Evolutionary conservation across 768 basidiomycete species (phyloP).

Genomic region (Rhodotorula diobovata): DNA sequence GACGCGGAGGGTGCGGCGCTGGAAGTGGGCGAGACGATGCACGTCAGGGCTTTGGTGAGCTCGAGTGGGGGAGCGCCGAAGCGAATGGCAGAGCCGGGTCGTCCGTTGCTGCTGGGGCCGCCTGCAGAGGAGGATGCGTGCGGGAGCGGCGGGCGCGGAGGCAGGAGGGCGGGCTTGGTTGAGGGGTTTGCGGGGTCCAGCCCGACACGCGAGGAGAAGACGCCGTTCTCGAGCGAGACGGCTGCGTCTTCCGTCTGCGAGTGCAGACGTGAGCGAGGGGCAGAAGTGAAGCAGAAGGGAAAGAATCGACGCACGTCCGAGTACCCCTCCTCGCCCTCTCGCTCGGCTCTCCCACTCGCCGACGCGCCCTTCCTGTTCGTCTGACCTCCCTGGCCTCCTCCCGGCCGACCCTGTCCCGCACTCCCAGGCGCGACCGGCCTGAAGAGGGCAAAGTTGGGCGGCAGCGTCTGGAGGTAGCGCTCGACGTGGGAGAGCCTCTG

Average conservation of each 20-base stretch:
- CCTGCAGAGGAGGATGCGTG: not conserved
- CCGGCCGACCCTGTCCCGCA: too few species aligned
- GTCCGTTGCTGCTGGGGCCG: too few species aligned
- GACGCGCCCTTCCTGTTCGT: not conserved
- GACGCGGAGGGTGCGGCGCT: not conserved
- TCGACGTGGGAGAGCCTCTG: constrained; percentile 35
- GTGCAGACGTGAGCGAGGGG: not conserved
- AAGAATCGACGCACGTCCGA: constrained; percentile 11
- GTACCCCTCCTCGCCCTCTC: constrained; percentile 19
- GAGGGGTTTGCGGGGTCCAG: not conserved
- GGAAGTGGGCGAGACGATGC: constrained; percentile 15
- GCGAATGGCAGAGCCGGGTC: not conserved
- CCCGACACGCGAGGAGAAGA: constrained; percentile 26
- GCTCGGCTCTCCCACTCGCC: not conserved
- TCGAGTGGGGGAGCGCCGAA: constrained; percentile 25
- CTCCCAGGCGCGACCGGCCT: not conserved
- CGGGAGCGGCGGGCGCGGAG: not conserved
- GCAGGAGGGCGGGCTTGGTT: not conserved
- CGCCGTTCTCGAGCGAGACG: constrained; percentile 33
- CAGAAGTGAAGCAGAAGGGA: not conserved
- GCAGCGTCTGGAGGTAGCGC: constrained; percentile 26
- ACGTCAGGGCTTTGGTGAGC: constrained; percentile 31
- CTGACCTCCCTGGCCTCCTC: not conserved
- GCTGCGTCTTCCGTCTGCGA: constrained; percentile 38
- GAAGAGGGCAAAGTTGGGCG: constrained; percentile 38